These are phyloP conservation scores for Calonectria crousiana DNA, from an alignment of 2,329 filamentous ascomycete genomes.

Conservation along the genomic window DNA sequence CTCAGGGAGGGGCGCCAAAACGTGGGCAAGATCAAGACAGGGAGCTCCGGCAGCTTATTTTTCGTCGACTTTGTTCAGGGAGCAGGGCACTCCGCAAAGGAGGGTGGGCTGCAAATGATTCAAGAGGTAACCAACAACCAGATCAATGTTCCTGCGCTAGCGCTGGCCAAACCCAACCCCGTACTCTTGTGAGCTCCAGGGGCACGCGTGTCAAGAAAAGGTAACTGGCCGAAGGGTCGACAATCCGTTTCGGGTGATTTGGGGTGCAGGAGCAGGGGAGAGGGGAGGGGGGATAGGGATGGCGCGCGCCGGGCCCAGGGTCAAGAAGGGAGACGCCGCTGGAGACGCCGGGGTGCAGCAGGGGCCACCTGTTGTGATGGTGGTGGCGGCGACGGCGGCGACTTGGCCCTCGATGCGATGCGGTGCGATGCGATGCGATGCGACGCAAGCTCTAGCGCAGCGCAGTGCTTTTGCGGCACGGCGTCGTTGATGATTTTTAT, in stretches of 20 bases:
- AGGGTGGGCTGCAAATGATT: neutral
- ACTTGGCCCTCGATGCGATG: conserved; percentile 4
- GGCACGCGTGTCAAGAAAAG: neutral
- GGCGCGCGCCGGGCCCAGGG: conserved; percentile 1
- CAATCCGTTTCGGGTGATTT: conserved; percentile 15
- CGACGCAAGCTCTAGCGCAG: conserved; percentile 15
- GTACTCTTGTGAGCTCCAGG: neutral
- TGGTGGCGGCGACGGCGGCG: conserved; percentile 18
- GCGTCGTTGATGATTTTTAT: conserved; percentile 11
- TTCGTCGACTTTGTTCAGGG: neutral
- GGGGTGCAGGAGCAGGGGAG: conserved; percentile 10
- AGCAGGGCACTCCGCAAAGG: neutral
- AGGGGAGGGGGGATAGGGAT: neutral
- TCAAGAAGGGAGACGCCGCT: conserved; percentile 12
- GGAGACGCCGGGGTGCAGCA: neutral
- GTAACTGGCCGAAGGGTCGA: neutral
- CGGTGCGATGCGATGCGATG: conserved; percentile 13
- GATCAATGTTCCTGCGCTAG: conserved; percentile 17
- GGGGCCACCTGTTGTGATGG: neutral
- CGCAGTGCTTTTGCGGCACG: conserved; percentile 11
- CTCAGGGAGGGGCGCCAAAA: conserved; percentile 7
- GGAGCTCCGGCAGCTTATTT: conserved; percentile 2
- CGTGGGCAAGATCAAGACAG: neutral
- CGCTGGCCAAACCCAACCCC: neutral
- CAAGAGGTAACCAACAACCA: neutral